A percentile compares a stretch with the other conserved stretches of the same genome.
phyloP scores from a whole-genome alignment of 768 basidiomycete genomes.

The Boletus vinaceobasis region DNA sequence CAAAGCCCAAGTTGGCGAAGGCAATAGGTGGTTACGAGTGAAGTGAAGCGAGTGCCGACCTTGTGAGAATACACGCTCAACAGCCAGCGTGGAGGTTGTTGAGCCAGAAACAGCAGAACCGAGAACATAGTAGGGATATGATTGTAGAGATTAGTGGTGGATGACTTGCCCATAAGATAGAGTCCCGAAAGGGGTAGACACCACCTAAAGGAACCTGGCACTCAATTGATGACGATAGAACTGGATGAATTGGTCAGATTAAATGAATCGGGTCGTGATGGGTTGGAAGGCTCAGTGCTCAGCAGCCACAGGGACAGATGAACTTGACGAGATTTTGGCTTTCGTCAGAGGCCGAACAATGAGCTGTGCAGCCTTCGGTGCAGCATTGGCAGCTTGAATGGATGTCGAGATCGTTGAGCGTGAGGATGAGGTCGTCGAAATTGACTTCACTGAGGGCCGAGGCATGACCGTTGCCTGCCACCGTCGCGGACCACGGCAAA shows the following conservation, averaged over 20 bases:
- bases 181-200: too few relatives aligned
- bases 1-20: background rate
- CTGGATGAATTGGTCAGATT: too few relatives aligned
- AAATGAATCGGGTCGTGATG: too few relatives aligned
- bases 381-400: background rate
- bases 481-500: background rate
- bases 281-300: too few relatives aligned
- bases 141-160: too few relatives aligned
- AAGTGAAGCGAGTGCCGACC: background rate
- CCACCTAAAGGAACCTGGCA: too few relatives aligned
- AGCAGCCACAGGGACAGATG: too few relatives aligned
- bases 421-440: background rate
- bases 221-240: too few relatives aligned
- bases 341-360: too few relatives aligned
- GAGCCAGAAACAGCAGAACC: background rate
- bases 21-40: background rate
- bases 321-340: too few relatives aligned
- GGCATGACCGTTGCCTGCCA: background rate
- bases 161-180: too few relatives aligned
- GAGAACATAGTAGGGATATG: background rate
- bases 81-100: background rate
- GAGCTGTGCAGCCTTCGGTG: too few relatives aligned
- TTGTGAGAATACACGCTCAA: background rate
- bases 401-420: background rate
- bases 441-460: background rate